A percentile compares a stretch with the other conserved stretches of the same genome.
These are phyloP conservation scores for Camelina laxa DNA, from an alignment of 345 rosid species.

Conservation along the genomic window DNA sequence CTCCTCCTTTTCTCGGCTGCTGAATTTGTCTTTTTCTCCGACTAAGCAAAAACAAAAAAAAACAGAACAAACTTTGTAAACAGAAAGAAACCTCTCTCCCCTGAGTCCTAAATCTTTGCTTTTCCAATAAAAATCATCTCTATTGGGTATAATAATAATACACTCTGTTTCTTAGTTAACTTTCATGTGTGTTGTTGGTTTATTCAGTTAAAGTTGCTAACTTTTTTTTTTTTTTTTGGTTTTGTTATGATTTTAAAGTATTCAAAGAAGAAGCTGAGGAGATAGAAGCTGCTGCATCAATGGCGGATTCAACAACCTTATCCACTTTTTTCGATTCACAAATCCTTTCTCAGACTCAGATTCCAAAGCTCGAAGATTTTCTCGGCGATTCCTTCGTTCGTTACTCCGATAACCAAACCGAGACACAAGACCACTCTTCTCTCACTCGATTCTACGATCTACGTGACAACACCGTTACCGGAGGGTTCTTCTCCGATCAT, in stretches of 20 bases:
- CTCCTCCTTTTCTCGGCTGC: constrained; percentile 29
- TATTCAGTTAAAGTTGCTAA: constrained; percentile 22
- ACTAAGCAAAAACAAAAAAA: background rate
- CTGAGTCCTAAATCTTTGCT: background rate
- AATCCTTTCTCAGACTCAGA: constrained; percentile 46
- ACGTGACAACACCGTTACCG: constrained; percentile 23
- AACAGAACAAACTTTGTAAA: background rate
- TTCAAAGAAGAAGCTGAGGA: constrained; percentile 48
- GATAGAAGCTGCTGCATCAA: constrained; percentile 38
- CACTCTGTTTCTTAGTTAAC: background rate
- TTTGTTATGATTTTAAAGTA: background rate
- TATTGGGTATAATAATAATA: background rate
- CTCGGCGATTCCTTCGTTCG: constrained; percentile 67
- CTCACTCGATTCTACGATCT: constrained; percentile 68
- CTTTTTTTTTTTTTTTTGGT: background rate
- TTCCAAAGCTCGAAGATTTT: constrained; percentile 89
- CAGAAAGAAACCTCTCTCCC: background rate
- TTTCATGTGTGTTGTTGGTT: background rate
- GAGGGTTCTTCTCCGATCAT: constrained; percentile 55
- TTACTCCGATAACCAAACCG: constrained; percentile 61
- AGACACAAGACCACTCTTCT: constrained; percentile 71
- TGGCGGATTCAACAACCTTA: constrained; percentile 53
- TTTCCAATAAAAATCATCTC: background rate
- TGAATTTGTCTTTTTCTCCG: constrained; percentile 30
- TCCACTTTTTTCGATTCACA: constrained; percentile 50